Evolutionary conservation across 163 green algal genomes (phyloP), one percentile per base, ranked within the genome.

Genomic region (Scenedesmus sp.): DNA sequence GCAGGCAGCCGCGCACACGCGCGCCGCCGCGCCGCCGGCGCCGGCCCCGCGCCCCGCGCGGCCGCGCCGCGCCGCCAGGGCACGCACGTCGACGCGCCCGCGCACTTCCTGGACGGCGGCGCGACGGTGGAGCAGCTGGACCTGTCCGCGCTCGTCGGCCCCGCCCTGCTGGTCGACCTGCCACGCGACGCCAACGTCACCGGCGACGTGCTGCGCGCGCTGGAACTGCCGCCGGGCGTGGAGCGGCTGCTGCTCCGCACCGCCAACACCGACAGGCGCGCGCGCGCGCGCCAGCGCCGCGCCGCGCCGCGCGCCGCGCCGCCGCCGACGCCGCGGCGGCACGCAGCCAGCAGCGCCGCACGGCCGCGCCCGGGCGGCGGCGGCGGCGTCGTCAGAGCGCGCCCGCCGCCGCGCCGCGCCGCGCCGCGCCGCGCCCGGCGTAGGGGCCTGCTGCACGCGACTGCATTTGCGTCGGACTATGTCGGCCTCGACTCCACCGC

Each of bases 171-270:
- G 15, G 51, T 89, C 9, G 60, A 83, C 2, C 48, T 86, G 0
- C 84, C 80, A 24, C 20, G 58, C 4, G 50, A 72, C 50, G 74
- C 17, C 34, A 85, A 89, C 73, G 86, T 89, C 24, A 86, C 84
- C 84, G 80, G 84, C 28, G 69, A 60, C 14, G 66, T 64, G 17
- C 60, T 88, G 28, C 28, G 82, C 42, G 33, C 34, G 3, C 44
- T 84, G 5, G 11, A 60, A 11, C 75, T 88, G 31, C 76, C 84
- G 1, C 5, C 29, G 22, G 81, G 80, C 28, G 67, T 54, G 11
- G 7, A 79, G 34, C 63, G 84, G 13, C 9, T 88, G 6, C 24
- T 88, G 3, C 84, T 88, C 64, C 86, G 82, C 42, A 88, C 83
- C 7, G n/a, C 63, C 56, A 88, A 81, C 75, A 84, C 69, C 3